Base-by-base conservation (phyloP, 108 stramenopile genomes). In the Fragilariopsis cylindrus region DNA sequence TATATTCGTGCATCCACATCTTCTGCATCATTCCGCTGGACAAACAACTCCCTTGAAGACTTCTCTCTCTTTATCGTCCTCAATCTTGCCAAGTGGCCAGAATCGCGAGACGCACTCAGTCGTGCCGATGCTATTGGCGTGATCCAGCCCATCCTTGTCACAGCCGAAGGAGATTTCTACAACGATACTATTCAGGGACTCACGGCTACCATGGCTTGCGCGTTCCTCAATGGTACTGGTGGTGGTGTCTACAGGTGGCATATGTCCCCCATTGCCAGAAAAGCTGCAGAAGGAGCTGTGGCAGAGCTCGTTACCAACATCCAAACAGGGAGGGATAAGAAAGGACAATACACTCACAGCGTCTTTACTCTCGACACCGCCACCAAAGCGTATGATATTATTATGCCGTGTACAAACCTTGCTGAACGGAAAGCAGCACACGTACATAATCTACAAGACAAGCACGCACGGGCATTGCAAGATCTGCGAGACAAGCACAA, bases 321-420 rank as follows among this genome's bases (percentile, higher is more conserved):
- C 65, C 81, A 90, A 53, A 90, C 90, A 74, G 92, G 91, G 82
- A 91, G 89, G 82, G 94, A 92, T 53, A 92, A 92, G 80, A 90
- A 95, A 82, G 91, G 91, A 39, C 91, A 95, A 63, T 95, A 95
- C 71, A 87, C 94, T 7, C 91, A 91, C 48, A 92, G 94, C 54
- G 94, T 95, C 57, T 95, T 95, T 87, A 95, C 92, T 83, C 87
- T 95, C 13, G 90, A 91, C 81, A 95, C 91, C 12, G 92, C 91
- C 39, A 90, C 88, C 73, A 94, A 94, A 75, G 93, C 93, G 3
- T 94, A 89, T 80, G 83, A 88, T 55, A 89, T 90, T 63, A 81
- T 95, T 40, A 30, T 30, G 30, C 30, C 30, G 30, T 30, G 30
- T 30, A 30, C 30, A 30, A 30, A 30, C 30, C 30, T 30, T 30